A percentile compares a stretch with the other conserved stretches of the same genome.
Evolutionary conservation across 1,284 basidiomycete genomes (phyloP).

Genomic region (Xerocomus minutiporus): DNA sequence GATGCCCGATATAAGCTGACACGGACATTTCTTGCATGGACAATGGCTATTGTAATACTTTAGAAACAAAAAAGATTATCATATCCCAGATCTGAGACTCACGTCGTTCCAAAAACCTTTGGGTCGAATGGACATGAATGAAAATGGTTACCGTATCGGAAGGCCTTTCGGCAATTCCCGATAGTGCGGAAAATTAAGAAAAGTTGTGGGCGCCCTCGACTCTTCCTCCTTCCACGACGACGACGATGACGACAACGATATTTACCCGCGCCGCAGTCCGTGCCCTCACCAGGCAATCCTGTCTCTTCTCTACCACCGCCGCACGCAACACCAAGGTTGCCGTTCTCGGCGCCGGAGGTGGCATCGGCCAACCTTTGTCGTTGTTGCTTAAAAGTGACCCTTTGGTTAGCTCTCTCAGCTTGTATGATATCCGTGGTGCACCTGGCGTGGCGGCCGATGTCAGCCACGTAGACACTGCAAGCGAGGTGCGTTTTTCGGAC

Average conservation of each 20-base stretch:
- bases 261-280: conserved; percentile 54
- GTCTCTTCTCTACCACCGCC: conserved; percentile 77
- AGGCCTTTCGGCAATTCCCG: conserved; percentile 13
- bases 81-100: no score
- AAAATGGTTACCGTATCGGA: neutral
- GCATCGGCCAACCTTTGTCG: conserved; percentile 90
- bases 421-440: conserved; percentile 91
- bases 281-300: conserved; percentile 39
- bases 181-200: conserved; percentile 1
- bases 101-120: no score
- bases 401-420: conserved; percentile 68
- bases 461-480: conserved; percentile 88
- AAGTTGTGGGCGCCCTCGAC: neutral
- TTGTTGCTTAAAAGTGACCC: conserved; percentile 86
- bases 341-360: conserved; percentile 89
- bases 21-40: no score
- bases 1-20: neutral
- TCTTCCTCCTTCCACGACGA: conserved; percentile 5
- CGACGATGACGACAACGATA: conserved; percentile 39
- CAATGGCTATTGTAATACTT: no score
- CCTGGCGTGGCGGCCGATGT: conserved; percentile 92
- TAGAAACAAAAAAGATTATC: no score
- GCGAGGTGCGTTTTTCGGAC: conserved; percentile 54
- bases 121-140: no score
- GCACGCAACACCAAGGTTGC: conserved; percentile 77